Evolutionary conservation across 306 rosid species (phyloP), one percentile per base, ranked within the genome.

Genomic region (Hippophae tibetana): DNA sequence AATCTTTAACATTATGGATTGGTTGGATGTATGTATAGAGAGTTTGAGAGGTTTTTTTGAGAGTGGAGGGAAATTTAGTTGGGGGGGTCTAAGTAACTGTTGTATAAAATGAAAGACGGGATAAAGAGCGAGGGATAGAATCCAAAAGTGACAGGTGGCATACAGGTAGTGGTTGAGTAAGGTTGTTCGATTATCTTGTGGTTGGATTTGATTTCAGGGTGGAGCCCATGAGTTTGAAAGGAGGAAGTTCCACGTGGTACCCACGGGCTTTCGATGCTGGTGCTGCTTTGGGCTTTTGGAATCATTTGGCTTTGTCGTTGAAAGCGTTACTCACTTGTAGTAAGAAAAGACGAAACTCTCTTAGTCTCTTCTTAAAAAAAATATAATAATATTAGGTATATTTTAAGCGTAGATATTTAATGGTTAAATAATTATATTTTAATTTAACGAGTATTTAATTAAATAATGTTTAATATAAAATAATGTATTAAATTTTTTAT

Each of bases 141-240:
- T 90, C 86, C 76, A 25, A 11, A 18, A 7, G 7, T 4, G 58
- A 68, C 87, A 79, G 92, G 95, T 90, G 97, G 77, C 71, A 2
- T 0, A 3, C 6, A 76, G 3, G 49, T 65, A 70, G 80, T 85
- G 96, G 97, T 18, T 40, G 12, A 1, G 10, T 55, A 75, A 61
- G 69, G 83, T 63, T 40, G 63, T 58, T 42, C 54, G 63, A 65
- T 79, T 87, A 83, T 72, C 85, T 82, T 82, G 79, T 86, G 93
- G 97, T 74, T 75, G 69, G 76, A 66, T 73, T 8, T 41, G 68
- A 48, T 68, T 76, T 26, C 40, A 7, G 38, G 72, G 26, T 25
- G 68, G 78, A 79, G 66, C 38, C 38, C 77, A 1, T 0, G 1
- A 8, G 58, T 10, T 13, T 67, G 54, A 13, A 66, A 52, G 3